Evolutionary conservation across 2,329 filamentous ascomycete species (phyloP).

Genomic region (Trichoderma sp.): DNA sequence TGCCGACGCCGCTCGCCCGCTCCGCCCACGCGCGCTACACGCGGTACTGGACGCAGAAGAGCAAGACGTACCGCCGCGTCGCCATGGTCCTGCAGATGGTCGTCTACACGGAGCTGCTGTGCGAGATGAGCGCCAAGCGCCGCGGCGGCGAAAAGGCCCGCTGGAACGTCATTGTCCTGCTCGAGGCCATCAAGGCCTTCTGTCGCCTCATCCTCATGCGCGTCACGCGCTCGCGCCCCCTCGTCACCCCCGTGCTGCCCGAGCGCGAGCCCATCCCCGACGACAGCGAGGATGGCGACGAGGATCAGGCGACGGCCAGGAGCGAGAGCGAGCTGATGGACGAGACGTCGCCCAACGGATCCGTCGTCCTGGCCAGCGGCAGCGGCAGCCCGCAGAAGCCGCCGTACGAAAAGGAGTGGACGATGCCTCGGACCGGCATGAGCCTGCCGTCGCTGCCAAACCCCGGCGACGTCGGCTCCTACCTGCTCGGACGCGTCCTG

Average conservation of each 20-base stretch:
- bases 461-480: slow-evolving; percentile 79
- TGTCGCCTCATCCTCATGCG: slow-evolving; percentile 80
- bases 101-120: slow-evolving; percentile 92
- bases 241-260: slow-evolving; percentile 82
- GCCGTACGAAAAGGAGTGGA: slow-evolving; percentile 66
- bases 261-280: slow-evolving; percentile 78
- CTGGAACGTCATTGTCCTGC: slow-evolving; percentile 83
- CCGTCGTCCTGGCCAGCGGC: neutral
- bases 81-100: slow-evolving; percentile 85
- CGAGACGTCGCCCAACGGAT: slow-evolving; percentile 42
- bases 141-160: slow-evolving; percentile 75
- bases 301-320: slow-evolving; percentile 48
- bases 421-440: slow-evolving; percentile 92
- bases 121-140: slow-evolving; percentile 94
- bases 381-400: slow-evolving; percentile 33
- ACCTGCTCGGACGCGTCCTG: slow-evolving; percentile 85
- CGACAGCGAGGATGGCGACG: slow-evolving; percentile 51
- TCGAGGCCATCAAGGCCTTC: slow-evolving; percentile 84
- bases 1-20: slow-evolving; percentile 56
- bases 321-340: slow-evolving; percentile 50
- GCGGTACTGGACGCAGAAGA: slow-evolving; percentile 65
- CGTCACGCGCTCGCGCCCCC: slow-evolving; percentile 78
- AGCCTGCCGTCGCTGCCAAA: slow-evolving; percentile 82
- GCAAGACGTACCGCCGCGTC: slow-evolving; percentile 74
- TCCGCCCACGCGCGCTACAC: slow-evolving; percentile 67